Evolutionary conservation across 2,329 filamentous ascomycete genomes (phyloP), one percentile per base, ranked within the genome.

Genomic region (Purpureocillium lavendulum): DNA sequence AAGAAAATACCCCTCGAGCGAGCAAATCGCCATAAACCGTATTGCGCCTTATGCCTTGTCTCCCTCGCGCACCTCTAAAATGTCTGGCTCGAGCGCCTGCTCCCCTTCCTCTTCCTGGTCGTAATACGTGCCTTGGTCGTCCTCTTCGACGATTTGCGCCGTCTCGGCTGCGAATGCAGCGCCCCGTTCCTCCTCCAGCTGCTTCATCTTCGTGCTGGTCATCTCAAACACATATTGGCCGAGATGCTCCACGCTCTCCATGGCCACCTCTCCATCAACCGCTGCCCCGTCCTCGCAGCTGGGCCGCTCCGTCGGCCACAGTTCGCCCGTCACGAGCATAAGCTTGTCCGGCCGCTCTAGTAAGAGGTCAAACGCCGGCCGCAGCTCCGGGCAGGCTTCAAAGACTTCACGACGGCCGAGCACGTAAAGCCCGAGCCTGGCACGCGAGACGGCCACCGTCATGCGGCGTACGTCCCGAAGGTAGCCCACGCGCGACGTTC

Each of bases 161-260:
- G n/a, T 6, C n/a, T 30, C 29, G 7, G 29, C 11, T 6, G 11
- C 12, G 29, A 14, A 13, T 6, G 11, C 29, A 13, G 11, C 46
- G 3, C 55, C 56, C 37, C 55, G 55, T 34, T 59, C 69, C 9
- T 52, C 60, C 37, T 66, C 62, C 34, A 78, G 46, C 53, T 77
- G 70, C 53, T 68, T 61, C 29, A 75, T 48, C 53, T 63, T 71
- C 1, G 73, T 76, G 35, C 83, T 77, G 4, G 88, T 94, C 87
- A 98, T 98, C 61, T 98, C 87, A 58, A 79, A 95, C 16, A 98
- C 90, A 60, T 96, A 98, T 63, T 95, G 84, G 0, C 92, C 92
- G 29, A 98, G 62, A 65, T 98, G 92, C 66, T 98, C 90, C 1
- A 97, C 82, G 28, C 84, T 78, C 52, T 90, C 85, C 86, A 98